Evolutionary conservation across 345 rosid genomes (phyloP).

Genomic region (Salix koriyanagi): DNA sequence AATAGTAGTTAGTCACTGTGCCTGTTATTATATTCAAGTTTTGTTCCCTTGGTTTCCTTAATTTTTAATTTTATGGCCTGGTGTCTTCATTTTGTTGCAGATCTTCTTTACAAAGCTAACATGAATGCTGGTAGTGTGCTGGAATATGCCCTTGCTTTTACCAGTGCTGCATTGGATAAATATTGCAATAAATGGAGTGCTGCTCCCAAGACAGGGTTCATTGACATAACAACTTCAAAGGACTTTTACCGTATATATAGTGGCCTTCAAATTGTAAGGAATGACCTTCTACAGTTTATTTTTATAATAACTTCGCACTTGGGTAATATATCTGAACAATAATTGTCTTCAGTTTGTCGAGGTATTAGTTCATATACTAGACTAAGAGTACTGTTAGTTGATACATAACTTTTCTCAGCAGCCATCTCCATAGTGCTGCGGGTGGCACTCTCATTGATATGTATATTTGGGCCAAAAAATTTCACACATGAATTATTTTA

Average conservation of each 20-base stretch:
- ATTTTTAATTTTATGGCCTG: conserved; percentile 4
- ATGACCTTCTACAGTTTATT: not conserved
- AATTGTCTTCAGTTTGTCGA: not conserved
- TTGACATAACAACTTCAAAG: conserved; percentile 94
- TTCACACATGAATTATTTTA: not conserved
- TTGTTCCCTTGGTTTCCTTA: conserved; percentile 1
- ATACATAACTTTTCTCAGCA: not conserved
- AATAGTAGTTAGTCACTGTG: not conserved
- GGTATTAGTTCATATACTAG: not conserved
- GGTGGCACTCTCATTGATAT: not conserved
- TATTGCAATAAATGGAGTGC: conserved; percentile 96
- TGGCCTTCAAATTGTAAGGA: conserved; percentile 91
- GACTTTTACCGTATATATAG: conserved; percentile 91
- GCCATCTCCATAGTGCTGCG: not conserved
- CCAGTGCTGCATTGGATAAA: conserved; percentile 91
- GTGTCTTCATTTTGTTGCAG: conserved; percentile 37
- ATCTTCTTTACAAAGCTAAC: conserved; percentile 93
- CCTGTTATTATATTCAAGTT: not conserved
- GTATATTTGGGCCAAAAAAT: not conserved
- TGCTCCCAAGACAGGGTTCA: conserved; percentile 90
- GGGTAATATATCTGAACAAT: conserved; percentile 1
- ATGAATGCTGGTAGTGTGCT: conserved; percentile 84
- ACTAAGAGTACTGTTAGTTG: not conserved
- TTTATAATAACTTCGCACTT: not conserved
- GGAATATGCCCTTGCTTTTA: conserved; percentile 97